Conservation (phyloP, 495 filamentous ascomycete genomes). For the Penicillium goetzii region DNA sequence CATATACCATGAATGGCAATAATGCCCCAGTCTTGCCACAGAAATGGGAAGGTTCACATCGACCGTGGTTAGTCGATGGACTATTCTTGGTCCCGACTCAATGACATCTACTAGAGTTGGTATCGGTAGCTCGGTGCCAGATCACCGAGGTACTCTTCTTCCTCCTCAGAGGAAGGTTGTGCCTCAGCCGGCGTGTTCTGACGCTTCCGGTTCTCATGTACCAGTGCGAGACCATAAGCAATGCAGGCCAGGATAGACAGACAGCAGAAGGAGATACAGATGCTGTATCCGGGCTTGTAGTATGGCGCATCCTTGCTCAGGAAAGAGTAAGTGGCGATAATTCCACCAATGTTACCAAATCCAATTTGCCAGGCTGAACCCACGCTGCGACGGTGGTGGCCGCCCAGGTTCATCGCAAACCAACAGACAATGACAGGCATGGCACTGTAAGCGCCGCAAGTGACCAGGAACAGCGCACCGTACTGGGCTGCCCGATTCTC, state of each 20-base stretch:
- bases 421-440: slow-evolving; percentile 89
- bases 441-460: slow-evolving; percentile 64
- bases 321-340: slow-evolving; percentile 88
- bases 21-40: slow-evolving; percentile 2
- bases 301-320: slow-evolving; percentile 64
- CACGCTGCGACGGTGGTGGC: slow-evolving; percentile 81
- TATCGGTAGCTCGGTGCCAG: slow-evolving; percentile 49
- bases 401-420: slow-evolving; percentile 91
- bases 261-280: slow-evolving; percentile 75
- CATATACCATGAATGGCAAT: neutral
- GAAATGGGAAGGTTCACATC: neutral
- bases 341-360: slow-evolving; percentile 91
- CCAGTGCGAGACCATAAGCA: slow-evolving; percentile 62
- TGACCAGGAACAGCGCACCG: slow-evolving; percentile 73
- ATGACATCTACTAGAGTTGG: slow-evolving; percentile 33
- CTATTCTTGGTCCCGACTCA: neutral
- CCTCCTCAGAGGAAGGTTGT: slow-evolving; percentile 28
- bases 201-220: slow-evolving; percentile 67
- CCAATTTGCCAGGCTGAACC: slow-evolving; percentile 89
- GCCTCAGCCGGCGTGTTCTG: slow-evolving; percentile 39
- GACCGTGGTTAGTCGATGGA: slow-evolving; percentile 1
- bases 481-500: slow-evolving; percentile 65
- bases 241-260: slow-evolving; percentile 64
- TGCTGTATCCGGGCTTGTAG: slow-evolving; percentile 75
- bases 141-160: slow-evolving; percentile 43